Base-by-base conservation (phyloP, 805 yeast species). In the Helenozyma baotianmanensis region DNA sequence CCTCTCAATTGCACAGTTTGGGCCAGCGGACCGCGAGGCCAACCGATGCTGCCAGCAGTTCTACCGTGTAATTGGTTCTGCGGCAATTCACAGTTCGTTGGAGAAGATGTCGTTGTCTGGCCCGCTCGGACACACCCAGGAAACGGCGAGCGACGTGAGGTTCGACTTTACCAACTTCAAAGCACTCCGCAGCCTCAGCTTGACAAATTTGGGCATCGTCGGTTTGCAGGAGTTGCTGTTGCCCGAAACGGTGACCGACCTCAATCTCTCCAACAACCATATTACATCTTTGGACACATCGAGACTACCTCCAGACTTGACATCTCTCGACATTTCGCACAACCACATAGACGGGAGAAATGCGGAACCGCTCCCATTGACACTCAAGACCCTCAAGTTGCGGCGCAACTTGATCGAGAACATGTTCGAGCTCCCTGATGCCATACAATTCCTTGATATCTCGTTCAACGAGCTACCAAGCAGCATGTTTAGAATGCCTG, bases 401-500 rank as follows among this genome's bases (percentile, higher is more conserved):
- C 23, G 38, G 9, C 27, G 27, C 4, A 37, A 37, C 21, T 19
- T 11, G 23, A 25, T 37, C 17, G 29, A n/a, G 29, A 16, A 18
- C 18, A 15, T 33, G 3, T 17, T 19, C 9, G n/a, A 11, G 6
- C 30, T 33, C 14, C 36, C 40, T 3, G 29, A 33, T 14, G 25
- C 38, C 3, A 18, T 33, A 13, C 27, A 25, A 27, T 25, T 24
- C 4, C 18, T 37, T 12, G 40, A 37, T n/a, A 32, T 36, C 11
- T 36, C 39, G 7, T 36, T 27, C 30, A 36, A 36, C 23, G 30
- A 27, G 6, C 29, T 35, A n/a, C 25, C 29, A 11, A 13, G 30
- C 15, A 14, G 28, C 9, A 14, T 18, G 18, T 31, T 31, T 12
- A 18, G 8, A 4, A 18, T 35, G 9, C 36, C 39, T 6, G 12